Evolutionary conservation across 2,329 filamentous ascomycete genomes (phyloP), one percentile per base, ranked within the genome.

Genomic region (Septoria petroselini): DNA sequence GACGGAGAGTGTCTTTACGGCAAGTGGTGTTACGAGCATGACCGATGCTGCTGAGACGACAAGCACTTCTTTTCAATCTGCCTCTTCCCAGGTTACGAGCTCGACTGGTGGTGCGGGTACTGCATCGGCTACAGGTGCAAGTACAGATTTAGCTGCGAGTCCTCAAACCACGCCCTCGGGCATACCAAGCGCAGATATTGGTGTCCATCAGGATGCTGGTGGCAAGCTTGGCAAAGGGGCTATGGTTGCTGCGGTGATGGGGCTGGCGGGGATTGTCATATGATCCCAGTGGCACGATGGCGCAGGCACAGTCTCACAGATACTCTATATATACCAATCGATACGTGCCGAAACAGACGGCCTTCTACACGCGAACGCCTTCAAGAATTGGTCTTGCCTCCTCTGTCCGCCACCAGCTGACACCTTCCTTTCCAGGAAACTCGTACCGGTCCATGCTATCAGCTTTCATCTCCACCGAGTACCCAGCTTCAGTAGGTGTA

Each of bases 381-480:
- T 88, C 83, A 29, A 91, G 69, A 59, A 93, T 91, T 1, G 76
- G 71, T 71, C 75, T 85, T n/a, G 88, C 88, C 70, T 88, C 86
- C 30, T 88, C 85, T 40, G 79, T 85, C 71, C 74, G 83, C 90
- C 90, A 95, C 88, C 88, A 95, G 65, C 88, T 87, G 59, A 87
- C 84, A 3, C 84, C 85, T 54, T 84, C 77, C 63, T 84, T 80
- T 6, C 89, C 88, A 1, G 89, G 90, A 68, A 82, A 95, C 41
- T 79, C 78, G 66, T 78, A 95, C 60, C 70, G 71, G 57, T 90
- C 86, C 88, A 95, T 93, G 68, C 87, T 93, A 58, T 84, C 86
- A 3, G 82, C 72, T 80, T 88, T 91, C 89, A 95, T 95, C 80
- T 95, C 88, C 2, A 95, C 90, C 65, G 86, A 91, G 70, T 95